Base-by-base conservation (phyloP, 371 early-diverging fungal species). In the Nematocida homosporus region DNA sequence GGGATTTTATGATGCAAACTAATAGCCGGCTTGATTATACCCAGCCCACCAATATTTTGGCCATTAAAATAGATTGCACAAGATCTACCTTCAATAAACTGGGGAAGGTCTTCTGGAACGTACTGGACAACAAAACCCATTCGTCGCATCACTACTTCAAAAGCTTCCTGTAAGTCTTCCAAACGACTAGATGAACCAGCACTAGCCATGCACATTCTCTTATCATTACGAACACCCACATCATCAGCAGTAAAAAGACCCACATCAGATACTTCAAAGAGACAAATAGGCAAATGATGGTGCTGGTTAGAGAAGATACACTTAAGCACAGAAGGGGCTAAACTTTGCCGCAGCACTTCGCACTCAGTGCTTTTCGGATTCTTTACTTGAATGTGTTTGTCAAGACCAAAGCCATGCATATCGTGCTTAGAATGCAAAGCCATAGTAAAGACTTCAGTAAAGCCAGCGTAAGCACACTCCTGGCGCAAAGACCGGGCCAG, bases 241-340 rank as follows among this genome's bases (percentile, higher is more conserved):
- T 78, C 72, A 54, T 41, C 47, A 13, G 20, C 32, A n/a, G 56
- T 47, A 41, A 91, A 86, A 66, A 91, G 87, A 81, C 91, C 85
- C 40, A 95, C 90, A 81, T 99, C 98, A 38, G 91, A 89, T 18
- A 94, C 92, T 81, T 99, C 98, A 85, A 97, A 99, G 54, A 96
- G 82, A 85, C 90, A 90, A 85, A 95, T 83, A 2, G 99, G 99
- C 57, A 95, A 85, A 6, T 93, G 86, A 57, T 89, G 86, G 79
- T 89, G 90, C 84, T 89, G 90, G 88, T 97, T 99, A 76, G 88
- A 87, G 78, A 88, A 84, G 53, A 96, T 79, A 1, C 94, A 93
- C 88, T 99, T 99, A 61, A 99, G 86, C 20, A 96, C 84, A 54
- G 97, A 96, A 10, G 95, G 95, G 41, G 96, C 83, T 48, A 99